A percentile compares a stretch with the other conserved stretches of the same genome.
These are phyloP conservation scores for Yamadazyma phyllophila DNA, from an alignment of 805 yeast species.

Conservation along the genomic window DNA sequence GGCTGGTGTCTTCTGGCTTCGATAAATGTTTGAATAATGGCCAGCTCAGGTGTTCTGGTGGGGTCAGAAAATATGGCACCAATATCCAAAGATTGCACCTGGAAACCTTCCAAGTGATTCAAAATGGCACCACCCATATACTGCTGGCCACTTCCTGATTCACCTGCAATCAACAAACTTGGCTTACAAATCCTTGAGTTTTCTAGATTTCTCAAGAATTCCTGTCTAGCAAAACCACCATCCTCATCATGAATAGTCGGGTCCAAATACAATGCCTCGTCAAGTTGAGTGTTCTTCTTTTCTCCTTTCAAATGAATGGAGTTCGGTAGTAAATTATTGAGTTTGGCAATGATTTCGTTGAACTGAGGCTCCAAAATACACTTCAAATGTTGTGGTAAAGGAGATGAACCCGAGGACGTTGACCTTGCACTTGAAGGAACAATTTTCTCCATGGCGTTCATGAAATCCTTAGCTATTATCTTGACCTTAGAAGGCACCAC, in stretches of 20 bases:
- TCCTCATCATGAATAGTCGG: slow-evolving; percentile 54
- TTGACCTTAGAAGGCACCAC: slow-evolving; percentile 70
- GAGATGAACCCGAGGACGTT: slow-evolving; percentile 67
- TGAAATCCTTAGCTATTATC: slow-evolving; percentile 81
- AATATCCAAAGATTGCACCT: slow-evolving; percentile 81
- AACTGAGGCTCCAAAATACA: slow-evolving; percentile 61
- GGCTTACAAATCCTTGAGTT: slow-evolving; percentile 77
- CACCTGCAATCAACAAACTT: slow-evolving; percentile 69
- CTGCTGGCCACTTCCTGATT: slow-evolving; percentile 80
- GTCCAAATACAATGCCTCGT: slow-evolving; percentile 66
- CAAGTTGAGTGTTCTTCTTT: slow-evolving; percentile 51
- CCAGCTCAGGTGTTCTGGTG: slow-evolving; percentile 77
- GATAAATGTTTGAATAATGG: slow-evolving; percentile 75
- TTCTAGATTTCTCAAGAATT: slow-evolving; percentile 49
- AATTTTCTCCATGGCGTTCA: slow-evolving; percentile 79
- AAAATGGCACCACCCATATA: slow-evolving; percentile 80
- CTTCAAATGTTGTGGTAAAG: slow-evolving; percentile 69
- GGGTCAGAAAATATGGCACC: slow-evolving; percentile 76
- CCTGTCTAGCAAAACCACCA: slow-evolving; percentile 69
- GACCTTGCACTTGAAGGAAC: slow-evolving; percentile 92
- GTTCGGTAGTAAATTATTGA: slow-evolving; percentile 63
- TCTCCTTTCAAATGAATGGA: slow-evolving; percentile 34
- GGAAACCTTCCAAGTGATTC: slow-evolving; percentile 83
- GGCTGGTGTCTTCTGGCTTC: slow-evolving; percentile 92
- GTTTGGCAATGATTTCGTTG: slow-evolving; percentile 40